Evolutionary conservation across 2,329 filamentous ascomycete genomes (phyloP).

Genomic region (Fusarium sp.): DNA sequence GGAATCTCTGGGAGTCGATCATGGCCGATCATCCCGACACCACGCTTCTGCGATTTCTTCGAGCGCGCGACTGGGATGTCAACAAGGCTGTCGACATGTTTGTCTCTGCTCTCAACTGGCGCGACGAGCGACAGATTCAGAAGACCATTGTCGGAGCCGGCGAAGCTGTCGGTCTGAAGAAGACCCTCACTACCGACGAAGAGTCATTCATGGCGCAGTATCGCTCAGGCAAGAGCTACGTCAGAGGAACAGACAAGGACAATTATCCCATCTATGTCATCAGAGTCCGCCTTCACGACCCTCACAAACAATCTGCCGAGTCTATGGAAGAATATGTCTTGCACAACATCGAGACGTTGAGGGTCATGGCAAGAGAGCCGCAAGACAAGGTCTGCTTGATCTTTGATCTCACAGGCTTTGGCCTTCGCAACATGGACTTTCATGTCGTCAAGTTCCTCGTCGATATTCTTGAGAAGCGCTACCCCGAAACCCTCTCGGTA

Average conservation of each 20-base stretch:
- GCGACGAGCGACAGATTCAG: conserved; percentile 45
- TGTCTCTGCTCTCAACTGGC: conserved; percentile 49
- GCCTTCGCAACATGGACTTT: conserved; percentile 79
- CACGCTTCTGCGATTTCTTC: conserved; percentile 50
- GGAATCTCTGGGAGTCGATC: conserved; percentile 19
- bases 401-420: conserved; percentile 77
- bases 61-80: conserved; percentile 53
- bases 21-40: conserved; percentile 49
- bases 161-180: conserved; percentile 43
- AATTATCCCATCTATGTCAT: conserved; percentile 49
- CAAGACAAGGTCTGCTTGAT: conserved; percentile 54
- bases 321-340: conserved; percentile 50
- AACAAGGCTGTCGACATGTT: conserved; percentile 51
- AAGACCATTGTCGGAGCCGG: conserved; percentile 45
- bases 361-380: conserved; percentile 36
- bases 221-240: conserved; percentile 49
- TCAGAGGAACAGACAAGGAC: conserved; percentile 48
- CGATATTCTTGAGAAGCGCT: conserved; percentile 81
- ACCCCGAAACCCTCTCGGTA: conserved; percentile 74
- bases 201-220: conserved; percentile 49
- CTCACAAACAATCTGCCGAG: conserved; percentile 44
- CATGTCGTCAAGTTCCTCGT: conserved; percentile 81
- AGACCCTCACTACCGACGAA: conserved; percentile 37
- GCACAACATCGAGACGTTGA: conserved; percentile 50
- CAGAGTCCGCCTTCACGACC: conserved; percentile 39